phyloP scores from a whole-genome alignment of 345 rosid genomes.

The Zanthoxylum bungeanum region DNA sequence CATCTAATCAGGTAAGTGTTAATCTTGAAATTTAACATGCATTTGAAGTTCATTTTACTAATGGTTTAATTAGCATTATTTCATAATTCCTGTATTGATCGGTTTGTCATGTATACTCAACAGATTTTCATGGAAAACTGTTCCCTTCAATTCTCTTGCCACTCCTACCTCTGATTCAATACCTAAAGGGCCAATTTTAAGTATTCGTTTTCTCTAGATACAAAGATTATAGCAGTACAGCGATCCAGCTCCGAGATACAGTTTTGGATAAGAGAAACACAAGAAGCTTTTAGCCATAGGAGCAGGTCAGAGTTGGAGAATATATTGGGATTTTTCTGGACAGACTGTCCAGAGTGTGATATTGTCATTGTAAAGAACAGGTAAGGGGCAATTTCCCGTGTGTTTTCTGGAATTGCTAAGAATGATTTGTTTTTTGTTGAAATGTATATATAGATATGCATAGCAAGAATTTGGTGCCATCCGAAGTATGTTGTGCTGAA shows the following conservation, averaged over 20 bases:
- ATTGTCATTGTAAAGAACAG: slow-evolving; percentile 89
- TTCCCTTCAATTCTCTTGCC: slow-evolving; percentile 57
- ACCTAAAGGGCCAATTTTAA: slow-evolving; percentile 71
- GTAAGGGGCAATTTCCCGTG: slow-evolving; percentile 34
- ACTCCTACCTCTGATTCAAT: slow-evolving; percentile 72
- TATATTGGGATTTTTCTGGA: slow-evolving; percentile 94
- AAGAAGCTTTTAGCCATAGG: slow-evolving; percentile 52
- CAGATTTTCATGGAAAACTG: slow-evolving; percentile 88
- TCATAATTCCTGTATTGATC: neutral
- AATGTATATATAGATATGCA: neutral
- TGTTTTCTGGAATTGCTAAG: neutral
- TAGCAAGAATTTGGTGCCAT: neutral
- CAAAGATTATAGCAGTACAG: slow-evolving; percentile 74
- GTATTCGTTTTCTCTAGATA: slow-evolving; percentile 82
- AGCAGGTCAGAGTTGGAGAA: slow-evolving; percentile 78
- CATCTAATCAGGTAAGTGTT: slow-evolving; percentile 59
- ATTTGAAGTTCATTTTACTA: too few species aligned
- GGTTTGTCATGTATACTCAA: slow-evolving; percentile 7
- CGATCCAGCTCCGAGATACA: slow-evolving; percentile 71
- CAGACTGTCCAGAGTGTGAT: slow-evolving; percentile 83
- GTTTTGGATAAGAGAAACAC: slow-evolving; percentile 72
- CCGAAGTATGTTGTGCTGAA: neutral
- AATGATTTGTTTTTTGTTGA: neutral
- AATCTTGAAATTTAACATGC: slow-evolving; percentile 13
- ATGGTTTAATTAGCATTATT: neutral